phyloP scores from a whole-genome alignment of 2,329 filamentous ascomycete species.

The Chaetomium sp. region DNA sequence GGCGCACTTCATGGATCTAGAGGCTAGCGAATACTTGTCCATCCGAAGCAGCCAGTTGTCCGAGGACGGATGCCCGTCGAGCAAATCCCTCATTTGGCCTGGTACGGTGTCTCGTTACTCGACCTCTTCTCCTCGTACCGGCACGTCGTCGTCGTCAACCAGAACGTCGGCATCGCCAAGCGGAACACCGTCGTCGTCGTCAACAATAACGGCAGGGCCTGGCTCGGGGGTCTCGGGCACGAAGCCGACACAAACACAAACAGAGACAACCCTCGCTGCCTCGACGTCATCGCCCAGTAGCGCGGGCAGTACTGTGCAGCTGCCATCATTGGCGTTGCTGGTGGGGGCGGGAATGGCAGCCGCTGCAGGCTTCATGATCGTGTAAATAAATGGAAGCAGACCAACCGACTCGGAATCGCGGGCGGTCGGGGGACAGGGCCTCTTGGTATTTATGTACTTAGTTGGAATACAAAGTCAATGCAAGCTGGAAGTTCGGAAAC shows the following conservation, averaged over 20 bases:
- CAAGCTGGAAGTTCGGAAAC: too few species aligned
- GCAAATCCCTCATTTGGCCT: not conserved
- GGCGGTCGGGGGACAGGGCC: too few species aligned
- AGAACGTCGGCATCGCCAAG: not conserved
- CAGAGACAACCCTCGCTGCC: not conserved
- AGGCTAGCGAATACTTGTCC: not conserved
- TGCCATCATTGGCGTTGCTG: not conserved
- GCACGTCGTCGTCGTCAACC: too few species aligned
- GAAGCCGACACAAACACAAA: not conserved
- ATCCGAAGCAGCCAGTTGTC: not conserved
- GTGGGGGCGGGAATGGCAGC: not conserved
- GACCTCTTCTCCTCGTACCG: too few species aligned
- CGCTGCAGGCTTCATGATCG: too few species aligned
- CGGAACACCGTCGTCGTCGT: not conserved
- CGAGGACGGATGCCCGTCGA: not conserved
- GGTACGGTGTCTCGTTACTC: not conserved
- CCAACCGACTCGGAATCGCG: too few species aligned
- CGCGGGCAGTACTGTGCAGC: not conserved
- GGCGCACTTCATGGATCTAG: not conserved
- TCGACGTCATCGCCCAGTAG: not conserved
- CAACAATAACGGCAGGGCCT: too few species aligned
- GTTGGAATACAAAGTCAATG: not conserved
- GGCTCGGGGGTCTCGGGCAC: not conserved
- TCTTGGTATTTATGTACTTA: too few species aligned
- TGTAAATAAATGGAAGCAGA: too few species aligned